phyloP scores from a whole-genome alignment of 768 basidiomycete genomes.

The Mycena belliarum region DNA sequence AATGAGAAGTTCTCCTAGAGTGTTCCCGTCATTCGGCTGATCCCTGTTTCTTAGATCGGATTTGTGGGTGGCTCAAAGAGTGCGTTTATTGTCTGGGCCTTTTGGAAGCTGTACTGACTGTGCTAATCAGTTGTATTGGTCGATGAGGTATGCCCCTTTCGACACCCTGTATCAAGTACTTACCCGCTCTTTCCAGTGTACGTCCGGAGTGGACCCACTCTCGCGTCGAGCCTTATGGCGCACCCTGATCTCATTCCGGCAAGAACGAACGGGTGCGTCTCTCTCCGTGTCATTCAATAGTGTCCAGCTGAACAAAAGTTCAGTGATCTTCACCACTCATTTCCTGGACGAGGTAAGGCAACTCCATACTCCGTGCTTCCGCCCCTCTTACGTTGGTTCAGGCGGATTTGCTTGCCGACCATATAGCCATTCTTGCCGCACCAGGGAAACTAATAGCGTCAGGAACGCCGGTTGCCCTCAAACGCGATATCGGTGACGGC shows the following conservation, averaged over 20 bases:
- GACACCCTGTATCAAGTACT: neutral
- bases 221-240: conserved; percentile 80
- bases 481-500: conserved; percentile 69
- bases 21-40: no score
- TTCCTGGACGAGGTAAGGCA: conserved; percentile 32
- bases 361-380: no score
- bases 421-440: conserved; percentile 72
- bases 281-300: no score
- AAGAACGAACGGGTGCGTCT: conserved; percentile 48
- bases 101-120: neutral
- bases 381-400: no score
- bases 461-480: conserved; percentile 74
- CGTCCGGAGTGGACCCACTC: conserved; percentile 81
- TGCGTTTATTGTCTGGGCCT: conserved; percentile 30
- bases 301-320: no score
- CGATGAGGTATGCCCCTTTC: conserved; percentile 41
- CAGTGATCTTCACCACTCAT: conserved; percentile 75
- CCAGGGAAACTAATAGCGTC: conserved; percentile 76
- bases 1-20: no score
- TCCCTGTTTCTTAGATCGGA: no score
- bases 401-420: conserved; percentile 75
- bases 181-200: conserved; percentile 40
- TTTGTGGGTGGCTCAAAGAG: conserved; percentile 74
- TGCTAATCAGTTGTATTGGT: conserved; percentile 49
- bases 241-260: conserved; percentile 64